phyloP scores from a whole-genome alignment of 441 rosid genomes.

The Gossypium trilobum region DNA sequence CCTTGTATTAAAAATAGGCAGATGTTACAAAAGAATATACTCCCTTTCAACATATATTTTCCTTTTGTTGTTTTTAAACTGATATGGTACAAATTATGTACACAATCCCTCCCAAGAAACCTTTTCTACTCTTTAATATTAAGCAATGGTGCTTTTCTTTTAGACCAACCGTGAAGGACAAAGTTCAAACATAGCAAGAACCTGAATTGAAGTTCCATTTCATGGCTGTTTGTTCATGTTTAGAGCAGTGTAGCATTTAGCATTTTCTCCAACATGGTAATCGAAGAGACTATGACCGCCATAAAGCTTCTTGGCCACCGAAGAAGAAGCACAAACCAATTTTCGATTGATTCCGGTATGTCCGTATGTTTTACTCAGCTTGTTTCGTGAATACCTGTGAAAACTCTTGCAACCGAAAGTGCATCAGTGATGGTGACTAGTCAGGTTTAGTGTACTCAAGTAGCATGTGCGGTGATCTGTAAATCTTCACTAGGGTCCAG shows the following conservation, averaged over 20 bases:
- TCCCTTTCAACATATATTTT: background rate
- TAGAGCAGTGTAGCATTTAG: background rate
- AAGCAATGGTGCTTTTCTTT: background rate
- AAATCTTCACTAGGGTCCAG: conserved; percentile 96
- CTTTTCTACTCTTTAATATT: background rate
- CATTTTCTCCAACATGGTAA: background rate
- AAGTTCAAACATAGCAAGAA: background rate
- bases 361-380: background rate
- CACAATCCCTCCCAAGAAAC: conserved; percentile 6
- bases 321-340: background rate
- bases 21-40: background rate
- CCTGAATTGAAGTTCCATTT: background rate
- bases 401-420: conserved; percentile 6
- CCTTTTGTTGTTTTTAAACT: background rate
- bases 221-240: background rate
- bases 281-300: background rate
- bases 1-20: background rate
- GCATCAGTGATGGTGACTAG: conserved; percentile 24
- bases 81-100: conserved; percentile 1
- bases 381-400: background rate
- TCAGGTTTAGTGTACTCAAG: conserved; percentile 88
- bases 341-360: background rate
- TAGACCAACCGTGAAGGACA: background rate
- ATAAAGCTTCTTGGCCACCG: background rate
- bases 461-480: conserved; percentile 97